phyloP scores from a whole-genome alignment of 2,329 filamentous ascomycete species.

The Alternaria atra region DNA sequence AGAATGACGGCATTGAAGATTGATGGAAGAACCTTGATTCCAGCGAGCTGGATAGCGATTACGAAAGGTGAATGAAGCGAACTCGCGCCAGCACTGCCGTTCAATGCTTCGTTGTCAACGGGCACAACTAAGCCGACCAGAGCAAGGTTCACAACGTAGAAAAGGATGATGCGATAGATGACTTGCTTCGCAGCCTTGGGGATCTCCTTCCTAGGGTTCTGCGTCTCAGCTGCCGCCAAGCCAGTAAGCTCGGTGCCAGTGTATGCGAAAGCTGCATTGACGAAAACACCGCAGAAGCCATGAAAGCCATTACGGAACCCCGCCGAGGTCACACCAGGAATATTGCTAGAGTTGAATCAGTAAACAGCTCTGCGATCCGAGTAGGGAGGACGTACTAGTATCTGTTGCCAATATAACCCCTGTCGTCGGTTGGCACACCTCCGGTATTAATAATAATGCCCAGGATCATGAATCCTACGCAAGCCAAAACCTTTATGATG shows the following conservation, averaged over 20 bases:
- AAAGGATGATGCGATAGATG: slow-evolving; percentile 55
- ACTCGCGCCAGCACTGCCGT: slow-evolving; percentile 6
- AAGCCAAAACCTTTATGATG: slow-evolving; percentile 66
- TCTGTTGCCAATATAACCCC: slow-evolving; percentile 66
- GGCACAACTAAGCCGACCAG: slow-evolving; percentile 54
- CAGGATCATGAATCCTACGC: slow-evolving; percentile 71
- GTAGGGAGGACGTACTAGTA: slow-evolving; percentile 61
- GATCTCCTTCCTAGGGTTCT: slow-evolving; percentile 59
- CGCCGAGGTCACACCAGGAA: slow-evolving; percentile 1
- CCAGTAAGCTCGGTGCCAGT: slow-evolving; percentile 69
- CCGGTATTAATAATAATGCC: slow-evolving; percentile 68
- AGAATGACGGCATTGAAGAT: slow-evolving; percentile 74
- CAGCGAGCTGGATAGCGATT: slow-evolving; percentile 68
- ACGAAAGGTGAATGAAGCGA: slow-evolving; percentile 67
- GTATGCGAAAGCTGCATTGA: slow-evolving; percentile 69
- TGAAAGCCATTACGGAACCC: slow-evolving; percentile 67
- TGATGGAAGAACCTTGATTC: slow-evolving; percentile 66
- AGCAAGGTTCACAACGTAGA: slow-evolving; percentile 54
- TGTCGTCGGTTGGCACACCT: slow-evolving; percentile 63
- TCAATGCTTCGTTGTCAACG: slow-evolving; percentile 29
- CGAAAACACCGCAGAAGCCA: slow-evolving; percentile 69
- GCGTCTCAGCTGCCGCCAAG: slow-evolving; percentile 65
- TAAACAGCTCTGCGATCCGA: not conserved
- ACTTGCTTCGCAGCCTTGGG: slow-evolving; percentile 55
- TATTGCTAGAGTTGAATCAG: not conserved